These are phyloP conservation scores for Claviceps paspali DNA, from an alignment of 2,329 filamentous ascomycete genomes.

Conservation along the genomic window DNA sequence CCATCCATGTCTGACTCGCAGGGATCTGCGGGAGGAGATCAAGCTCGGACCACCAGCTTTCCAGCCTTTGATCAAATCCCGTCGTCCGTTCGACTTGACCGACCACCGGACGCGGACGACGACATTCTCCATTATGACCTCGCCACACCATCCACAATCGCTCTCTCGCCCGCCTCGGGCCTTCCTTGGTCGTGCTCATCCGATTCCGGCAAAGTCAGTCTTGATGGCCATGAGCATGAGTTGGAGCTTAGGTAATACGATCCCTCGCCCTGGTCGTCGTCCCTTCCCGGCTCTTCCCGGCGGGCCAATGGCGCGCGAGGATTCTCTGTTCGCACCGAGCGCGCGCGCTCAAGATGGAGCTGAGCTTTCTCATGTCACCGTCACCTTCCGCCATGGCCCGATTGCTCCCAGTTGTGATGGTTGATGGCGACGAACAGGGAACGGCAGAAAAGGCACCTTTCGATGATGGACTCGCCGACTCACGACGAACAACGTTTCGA, in stretches of 20 bases:
- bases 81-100: neutral
- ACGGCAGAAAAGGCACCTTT: neutral
- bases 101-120: neutral
- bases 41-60: neutral
- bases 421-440: neutral
- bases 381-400: neutral
- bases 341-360: neutral
- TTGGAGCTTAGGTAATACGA: neutral
- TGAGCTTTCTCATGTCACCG: neutral
- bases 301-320: too few relatives aligned
- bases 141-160: neutral
- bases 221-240: neutral
- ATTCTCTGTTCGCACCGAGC: neutral
- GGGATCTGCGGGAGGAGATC: neutral
- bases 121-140: neutral
- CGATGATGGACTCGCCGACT: neutral
- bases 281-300: too few relatives aligned
- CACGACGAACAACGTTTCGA: conserved; percentile 1
- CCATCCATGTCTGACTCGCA: conserved; percentile 2
- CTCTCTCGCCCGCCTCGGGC: neutral
- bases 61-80: neutral
- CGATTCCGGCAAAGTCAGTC: neutral
- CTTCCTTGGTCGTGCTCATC: too few relatives aligned
- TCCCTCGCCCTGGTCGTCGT: neutral
- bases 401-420: neutral